These are phyloP conservation scores for Filosporella fistucella DNA, from an alignment of 495 filamentous ascomycete species.

Conservation along the genomic window DNA sequence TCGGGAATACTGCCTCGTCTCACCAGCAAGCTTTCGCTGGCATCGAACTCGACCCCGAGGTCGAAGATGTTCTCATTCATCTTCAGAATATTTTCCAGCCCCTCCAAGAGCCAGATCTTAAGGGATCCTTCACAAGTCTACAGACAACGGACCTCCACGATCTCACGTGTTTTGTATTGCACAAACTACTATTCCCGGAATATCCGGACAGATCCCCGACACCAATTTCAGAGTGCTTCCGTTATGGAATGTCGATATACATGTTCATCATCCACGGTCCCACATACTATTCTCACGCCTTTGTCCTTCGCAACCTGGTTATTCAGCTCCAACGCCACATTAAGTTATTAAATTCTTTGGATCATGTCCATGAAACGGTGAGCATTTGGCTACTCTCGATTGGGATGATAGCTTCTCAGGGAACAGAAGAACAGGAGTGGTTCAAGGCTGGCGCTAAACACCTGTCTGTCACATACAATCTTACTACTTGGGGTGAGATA, in stretches of 20 bases:
- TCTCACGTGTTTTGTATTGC: constrained; percentile 43
- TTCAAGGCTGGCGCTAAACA: constrained; percentile 16
- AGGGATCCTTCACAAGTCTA: constrained; percentile 20
- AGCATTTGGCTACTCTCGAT: constrained; percentile 36
- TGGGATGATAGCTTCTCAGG: constrained; percentile 33
- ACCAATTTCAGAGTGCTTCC: constrained; percentile 36
- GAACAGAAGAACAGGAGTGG: constrained; percentile 27
- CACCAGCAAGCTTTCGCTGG: constrained; percentile 11
- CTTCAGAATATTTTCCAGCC: constrained; percentile 36
- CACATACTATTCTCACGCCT: constrained; percentile 45
- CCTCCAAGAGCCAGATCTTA: neutral
- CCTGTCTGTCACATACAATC: constrained; percentile 14
- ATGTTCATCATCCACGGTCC: constrained; percentile 47
- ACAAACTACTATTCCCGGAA: constrained; percentile 30
- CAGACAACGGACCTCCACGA: constrained; percentile 39
- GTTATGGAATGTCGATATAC: constrained; percentile 39
- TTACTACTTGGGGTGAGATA: constrained; percentile 25
- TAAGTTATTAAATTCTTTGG: constrained; percentile 14
- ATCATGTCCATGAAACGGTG: constrained; percentile 19
- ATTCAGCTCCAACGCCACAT: constrained; percentile 28
- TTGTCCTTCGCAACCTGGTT: constrained; percentile 31
- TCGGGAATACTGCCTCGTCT: neutral
- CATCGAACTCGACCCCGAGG: constrained; percentile 27
- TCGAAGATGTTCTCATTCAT: constrained; percentile 35
- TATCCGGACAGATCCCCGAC: constrained; percentile 5